Evolutionary conservation across 1,284 basidiomycete species (phyloP).

Genomic region (Irpex lacteus): DNA sequence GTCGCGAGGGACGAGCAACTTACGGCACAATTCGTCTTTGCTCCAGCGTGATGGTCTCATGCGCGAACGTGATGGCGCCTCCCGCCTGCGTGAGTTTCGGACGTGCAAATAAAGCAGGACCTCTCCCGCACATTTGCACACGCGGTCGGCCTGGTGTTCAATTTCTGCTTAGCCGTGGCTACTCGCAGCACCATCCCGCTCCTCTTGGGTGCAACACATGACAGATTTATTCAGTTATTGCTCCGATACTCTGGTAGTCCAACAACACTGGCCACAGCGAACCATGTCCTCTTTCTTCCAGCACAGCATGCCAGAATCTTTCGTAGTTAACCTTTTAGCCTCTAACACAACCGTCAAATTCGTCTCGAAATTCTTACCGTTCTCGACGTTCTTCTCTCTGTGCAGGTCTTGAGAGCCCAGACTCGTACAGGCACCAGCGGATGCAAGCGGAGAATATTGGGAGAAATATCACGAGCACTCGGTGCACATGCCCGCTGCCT

Average conservation of each 20-base stretch:
- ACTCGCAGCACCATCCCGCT: background rate
- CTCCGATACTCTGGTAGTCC: background rate
- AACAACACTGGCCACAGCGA: background rate
- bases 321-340: background rate
- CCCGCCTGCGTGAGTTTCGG: slow-evolving; percentile 1
- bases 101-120: background rate
- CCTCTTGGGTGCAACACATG: background rate
- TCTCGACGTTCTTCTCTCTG: background rate
- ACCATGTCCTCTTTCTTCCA: background rate
- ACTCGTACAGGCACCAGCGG: background rate
- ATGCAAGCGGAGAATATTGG: background rate
- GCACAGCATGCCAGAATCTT: background rate
- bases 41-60: background rate
- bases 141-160: background rate
- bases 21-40: background rate
- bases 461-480: background rate
- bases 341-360: background rate
- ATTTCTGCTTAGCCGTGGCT: background rate
- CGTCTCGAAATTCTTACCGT: background rate
- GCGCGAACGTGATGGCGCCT: background rate
- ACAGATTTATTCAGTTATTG: background rate
- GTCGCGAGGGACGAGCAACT: background rate
- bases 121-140: background rate
- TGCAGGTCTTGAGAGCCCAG: background rate
- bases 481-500: no score